Conservation (phyloP, 2,329 filamentous ascomycete species). For the Xylariaceae sp. region DNA sequence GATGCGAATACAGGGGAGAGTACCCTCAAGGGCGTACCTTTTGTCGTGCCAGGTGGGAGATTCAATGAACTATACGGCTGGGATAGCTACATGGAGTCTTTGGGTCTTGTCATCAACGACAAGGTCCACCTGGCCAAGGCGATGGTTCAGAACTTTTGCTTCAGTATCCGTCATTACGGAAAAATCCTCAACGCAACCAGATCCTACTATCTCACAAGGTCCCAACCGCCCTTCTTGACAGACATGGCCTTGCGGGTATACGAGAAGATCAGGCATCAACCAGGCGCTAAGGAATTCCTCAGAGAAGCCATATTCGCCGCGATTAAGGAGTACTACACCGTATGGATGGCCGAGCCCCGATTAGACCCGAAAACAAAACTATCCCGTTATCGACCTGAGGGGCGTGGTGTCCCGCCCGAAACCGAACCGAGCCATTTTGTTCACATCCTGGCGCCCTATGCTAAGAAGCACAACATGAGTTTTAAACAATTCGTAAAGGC, state of each 20-base stretch:
- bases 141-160: slow-evolving; percentile 96
- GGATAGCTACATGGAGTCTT: slow-evolving; percentile 98
- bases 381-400: slow-evolving; percentile 78
- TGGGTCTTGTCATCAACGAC: slow-evolving; percentile 81
- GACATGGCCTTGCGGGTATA: slow-evolving; percentile 95
- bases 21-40: slow-evolving; percentile 74
- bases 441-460: slow-evolving; percentile 75
- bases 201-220: slow-evolving; percentile 90
- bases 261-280: slow-evolving; percentile 84
- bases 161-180: slow-evolving; percentile 96
- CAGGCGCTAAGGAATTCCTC: slow-evolving; percentile 74
- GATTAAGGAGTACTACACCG: slow-evolving; percentile 92
- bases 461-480: slow-evolving; percentile 73
- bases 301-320: slow-evolving; percentile 75
- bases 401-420: slow-evolving; percentile 82
- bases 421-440: slow-evolving; percentile 84
- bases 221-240: slow-evolving; percentile 93
- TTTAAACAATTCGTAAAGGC: slow-evolving; percentile 81
- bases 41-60: slow-evolving; percentile 92
- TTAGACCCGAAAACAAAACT: slow-evolving; percentile 72
- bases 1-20: slow-evolving; percentile 64
- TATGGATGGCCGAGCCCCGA: slow-evolving; percentile 77
- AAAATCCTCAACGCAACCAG: slow-evolving; percentile 97
- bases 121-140: slow-evolving; percentile 81
- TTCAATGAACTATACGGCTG: slow-evolving; percentile 99